These are phyloP conservation scores for Choricystis sp. DNA, from an alignment of 139 green algal species.

Conservation along the genomic window DNA sequence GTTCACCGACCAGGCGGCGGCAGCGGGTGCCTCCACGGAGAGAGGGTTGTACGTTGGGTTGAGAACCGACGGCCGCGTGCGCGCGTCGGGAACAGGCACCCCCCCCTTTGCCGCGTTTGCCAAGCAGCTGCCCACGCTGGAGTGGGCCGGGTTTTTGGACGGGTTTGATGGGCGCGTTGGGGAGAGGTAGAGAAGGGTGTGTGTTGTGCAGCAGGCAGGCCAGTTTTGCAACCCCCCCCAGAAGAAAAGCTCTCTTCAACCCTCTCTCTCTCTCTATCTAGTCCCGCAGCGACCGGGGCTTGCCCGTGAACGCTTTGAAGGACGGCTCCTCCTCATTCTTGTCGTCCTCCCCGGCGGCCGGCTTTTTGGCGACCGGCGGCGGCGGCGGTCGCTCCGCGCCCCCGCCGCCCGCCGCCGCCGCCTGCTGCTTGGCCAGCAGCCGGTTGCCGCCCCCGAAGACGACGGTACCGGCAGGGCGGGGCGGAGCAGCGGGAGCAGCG, in stretches of 20 bases:
- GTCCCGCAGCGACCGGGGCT: constrained; percentile 24
- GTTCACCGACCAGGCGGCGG: constrained; percentile 51
- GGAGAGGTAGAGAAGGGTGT: neutral
- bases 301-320: constrained; percentile 47
- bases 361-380: constrained; percentile 2
- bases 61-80: constrained; percentile 54
- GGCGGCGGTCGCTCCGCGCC: constrained; percentile 2
- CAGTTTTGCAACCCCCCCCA: too few relatives aligned
- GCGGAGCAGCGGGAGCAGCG: neutral
- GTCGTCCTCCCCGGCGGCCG: constrained; percentile 5
- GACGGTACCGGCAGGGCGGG: constrained; percentile 31
- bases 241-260: neutral
- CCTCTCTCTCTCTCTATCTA: neutral
- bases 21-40: constrained; percentile 9
- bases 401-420: constrained; percentile 6
- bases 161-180: neutral
- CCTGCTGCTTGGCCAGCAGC: constrained; percentile 37
- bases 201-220: too few relatives aligned
- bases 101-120: constrained; percentile 41
- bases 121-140: constrained; percentile 37
- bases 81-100: constrained; percentile 34
- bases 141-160: constrained; percentile 11
- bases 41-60: constrained; percentile 53
- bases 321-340: constrained; percentile 21
- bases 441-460: constrained; percentile 43